Evolutionary conservation across 345 rosid genomes (phyloP).

Genomic region (Brassica carinata): DNA sequence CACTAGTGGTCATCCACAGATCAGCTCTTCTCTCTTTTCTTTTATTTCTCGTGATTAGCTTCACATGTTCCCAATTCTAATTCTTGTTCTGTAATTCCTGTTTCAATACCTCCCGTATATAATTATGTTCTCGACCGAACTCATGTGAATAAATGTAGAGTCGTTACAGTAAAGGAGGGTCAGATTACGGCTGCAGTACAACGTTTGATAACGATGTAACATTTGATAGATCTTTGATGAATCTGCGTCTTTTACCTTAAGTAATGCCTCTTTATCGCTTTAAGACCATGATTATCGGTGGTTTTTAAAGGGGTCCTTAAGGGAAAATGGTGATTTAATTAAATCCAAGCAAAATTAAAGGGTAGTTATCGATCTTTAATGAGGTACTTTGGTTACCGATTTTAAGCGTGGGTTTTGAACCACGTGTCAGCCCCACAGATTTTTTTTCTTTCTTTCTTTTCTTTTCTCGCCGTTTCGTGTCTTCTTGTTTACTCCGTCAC

Average conservation of each 20-base stretch:
- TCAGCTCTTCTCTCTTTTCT: background rate
- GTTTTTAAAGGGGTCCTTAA: too few species aligned
- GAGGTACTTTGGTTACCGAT: too few species aligned
- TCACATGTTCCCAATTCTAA: slow-evolving; percentile 7
- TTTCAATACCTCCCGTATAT: slow-evolving; percentile 1
- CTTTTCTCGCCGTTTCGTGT: too few species aligned
- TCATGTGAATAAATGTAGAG: background rate
- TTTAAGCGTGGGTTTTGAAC: too few species aligned
- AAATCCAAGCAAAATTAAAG: too few species aligned
- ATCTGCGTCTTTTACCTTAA: slow-evolving; percentile 20
- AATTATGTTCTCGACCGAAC: background rate
- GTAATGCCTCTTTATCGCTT: slow-evolving; percentile 37
- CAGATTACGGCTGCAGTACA: slow-evolving; percentile 31
- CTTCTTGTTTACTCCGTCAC: too few species aligned
- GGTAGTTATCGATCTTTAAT: too few species aligned
- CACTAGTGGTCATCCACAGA: background rate
- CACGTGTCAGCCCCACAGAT: too few species aligned
- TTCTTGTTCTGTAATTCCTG: background rate
- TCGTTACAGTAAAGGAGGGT: background rate
- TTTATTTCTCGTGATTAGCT: slow-evolving; percentile 2
- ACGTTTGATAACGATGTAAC: slow-evolving; percentile 33
- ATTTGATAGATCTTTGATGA: slow-evolving; percentile 30
- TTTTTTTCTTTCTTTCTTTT: too few species aligned
- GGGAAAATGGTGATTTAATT: too few species aligned
- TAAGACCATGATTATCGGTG: background rate